Evolutionary conservation across 345 rosid species (phyloP), one percentile per base, ranked within the genome.

Genomic region (Trapa bicornis): DNA sequence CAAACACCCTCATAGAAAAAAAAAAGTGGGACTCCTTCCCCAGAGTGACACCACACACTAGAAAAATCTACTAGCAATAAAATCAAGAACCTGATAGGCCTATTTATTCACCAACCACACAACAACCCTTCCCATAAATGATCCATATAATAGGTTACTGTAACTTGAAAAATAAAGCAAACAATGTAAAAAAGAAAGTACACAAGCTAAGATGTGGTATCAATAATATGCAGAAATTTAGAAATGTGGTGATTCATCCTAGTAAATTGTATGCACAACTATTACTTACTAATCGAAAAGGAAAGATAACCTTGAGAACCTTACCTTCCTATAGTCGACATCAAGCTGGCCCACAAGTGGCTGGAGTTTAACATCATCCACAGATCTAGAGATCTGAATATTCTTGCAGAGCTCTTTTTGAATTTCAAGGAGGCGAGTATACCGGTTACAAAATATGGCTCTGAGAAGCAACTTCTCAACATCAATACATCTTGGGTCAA

Each of bases 401-500:
- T 81, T 89, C 82, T 81, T 95, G 69, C 69, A 77, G 74, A 95
- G 78, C 75, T 91, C 97, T 74, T 85, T 95, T 80, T 91, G 96
- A 77, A 91, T 89, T 83, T 89, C 96, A 73, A 91, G 92, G 71
- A 95, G 84, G 41, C 94, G 92, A 60, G 97, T 91, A 75, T 89
- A 89, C 80, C 85, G 87, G 75, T 91, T 82, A 80, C 97, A 95
- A 35, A 78, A 79, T 74, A 95, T 95, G 70, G 96, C 94, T 80
- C 96, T 86, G 61, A 87, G 83, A 67, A 91, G 82, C 82, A 95
- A 73, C 78, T 84, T 87, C 84, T 91, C 99, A 54, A 85, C 96
- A 75, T 91, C 93, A 76, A 91, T 89, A 79, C 92, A 89, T 76
- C 93, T 83, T 70, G 86, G 93, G 68, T 86, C 80, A 70, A 95